phyloP scores from a whole-genome alignment of 495 filamentous ascomycete genomes.

The Trichoderma orchidacearum region DNA sequence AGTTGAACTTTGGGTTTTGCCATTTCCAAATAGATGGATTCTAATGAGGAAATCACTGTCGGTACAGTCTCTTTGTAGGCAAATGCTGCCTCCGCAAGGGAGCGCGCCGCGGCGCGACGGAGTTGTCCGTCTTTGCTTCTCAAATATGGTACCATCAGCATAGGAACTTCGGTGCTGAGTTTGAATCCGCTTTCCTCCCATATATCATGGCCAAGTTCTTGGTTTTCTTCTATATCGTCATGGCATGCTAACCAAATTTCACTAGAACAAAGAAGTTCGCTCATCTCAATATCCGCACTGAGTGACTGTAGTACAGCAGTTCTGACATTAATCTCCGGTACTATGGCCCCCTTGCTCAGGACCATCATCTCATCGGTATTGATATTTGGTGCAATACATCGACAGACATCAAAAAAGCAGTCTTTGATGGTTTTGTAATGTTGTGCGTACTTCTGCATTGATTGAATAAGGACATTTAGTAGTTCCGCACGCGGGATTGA shows the following conservation, averaged over 20 bases:
- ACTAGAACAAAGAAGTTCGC: constrained; percentile 67
- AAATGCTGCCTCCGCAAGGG: constrained; percentile 59
- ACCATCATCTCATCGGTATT: constrained; percentile 50
- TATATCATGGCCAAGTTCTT: constrained; percentile 67
- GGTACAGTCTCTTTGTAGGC: constrained; percentile 30
- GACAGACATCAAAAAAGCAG: constrained; percentile 69
- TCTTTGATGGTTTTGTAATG: constrained; percentile 94
- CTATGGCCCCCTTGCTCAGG: constrained; percentile 60
- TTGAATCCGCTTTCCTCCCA: constrained; percentile 89
- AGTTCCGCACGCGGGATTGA: constrained; percentile 65
- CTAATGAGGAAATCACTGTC: constrained; percentile 45
- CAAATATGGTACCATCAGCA: constrained; percentile 62
- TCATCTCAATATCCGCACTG: constrained; percentile 80
- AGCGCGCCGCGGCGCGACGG: constrained; percentile 67
- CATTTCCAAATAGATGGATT: constrained; percentile 56
- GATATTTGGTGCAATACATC: constrained; percentile 67
- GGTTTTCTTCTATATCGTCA: constrained; percentile 81
- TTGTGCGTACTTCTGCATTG: constrained; percentile 80
- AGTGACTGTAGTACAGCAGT: constrained; percentile 85
- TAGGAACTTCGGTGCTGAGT: constrained; percentile 45
- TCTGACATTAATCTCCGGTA: constrained; percentile 64
- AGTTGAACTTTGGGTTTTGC: constrained; percentile 69
- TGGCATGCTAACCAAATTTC: constrained; percentile 91
- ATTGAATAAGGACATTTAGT: constrained; percentile 50
- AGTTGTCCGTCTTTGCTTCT: constrained; percentile 65